These are phyloP conservation scores for Rubus parviflorus DNA, from an alignment of 306 rosid species.

Conservation along the genomic window DNA sequence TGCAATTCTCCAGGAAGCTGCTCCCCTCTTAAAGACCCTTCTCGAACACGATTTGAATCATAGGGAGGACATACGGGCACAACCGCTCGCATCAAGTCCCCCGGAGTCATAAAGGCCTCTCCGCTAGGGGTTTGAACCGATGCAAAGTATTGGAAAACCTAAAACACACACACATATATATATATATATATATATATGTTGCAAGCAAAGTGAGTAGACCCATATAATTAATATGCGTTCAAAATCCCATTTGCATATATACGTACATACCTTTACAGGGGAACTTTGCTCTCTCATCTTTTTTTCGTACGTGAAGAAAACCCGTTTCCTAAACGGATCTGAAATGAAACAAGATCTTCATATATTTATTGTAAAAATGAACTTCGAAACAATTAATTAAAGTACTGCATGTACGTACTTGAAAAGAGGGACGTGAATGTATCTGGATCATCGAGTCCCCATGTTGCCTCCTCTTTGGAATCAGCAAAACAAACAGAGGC, in stretches of 20 bases:
- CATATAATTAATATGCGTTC: too few relatives aligned
- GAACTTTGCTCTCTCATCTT: constrained; percentile 64
- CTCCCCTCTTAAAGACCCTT: constrained; percentile 69
- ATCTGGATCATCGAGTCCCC: not conserved
- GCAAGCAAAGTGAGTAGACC: not conserved
- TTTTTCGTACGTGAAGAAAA: constrained; percentile 76
- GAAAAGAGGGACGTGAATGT: constrained; percentile 46
- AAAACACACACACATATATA: constrained; percentile 8
- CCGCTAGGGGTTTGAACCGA: constrained; percentile 40
- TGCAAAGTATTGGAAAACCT: constrained; percentile 79
- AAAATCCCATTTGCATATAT: too few relatives aligned
- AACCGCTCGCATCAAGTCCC: constrained; percentile 70
- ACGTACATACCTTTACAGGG: constrained; percentile 55
- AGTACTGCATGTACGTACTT: constrained; percentile 34
- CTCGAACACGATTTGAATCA: constrained; percentile 64
- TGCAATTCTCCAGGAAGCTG: constrained; percentile 46
- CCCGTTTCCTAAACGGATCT: constrained; percentile 60
- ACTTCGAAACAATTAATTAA: not conserved
- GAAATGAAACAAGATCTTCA: constrained; percentile 3
- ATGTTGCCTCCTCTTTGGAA: constrained; percentile 21
- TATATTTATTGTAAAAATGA: not conserved
- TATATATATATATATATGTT: too few relatives aligned
- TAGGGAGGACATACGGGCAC: constrained; percentile 80
- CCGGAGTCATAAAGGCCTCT: constrained; percentile 63
- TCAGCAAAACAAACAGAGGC: constrained; percentile 43